Percentiles rank a stretch among this genome's conserved stretches.
Conservation (phyloP, 2,329 filamentous ascomycete species). For the Fonsecaea nubica region DNA sequence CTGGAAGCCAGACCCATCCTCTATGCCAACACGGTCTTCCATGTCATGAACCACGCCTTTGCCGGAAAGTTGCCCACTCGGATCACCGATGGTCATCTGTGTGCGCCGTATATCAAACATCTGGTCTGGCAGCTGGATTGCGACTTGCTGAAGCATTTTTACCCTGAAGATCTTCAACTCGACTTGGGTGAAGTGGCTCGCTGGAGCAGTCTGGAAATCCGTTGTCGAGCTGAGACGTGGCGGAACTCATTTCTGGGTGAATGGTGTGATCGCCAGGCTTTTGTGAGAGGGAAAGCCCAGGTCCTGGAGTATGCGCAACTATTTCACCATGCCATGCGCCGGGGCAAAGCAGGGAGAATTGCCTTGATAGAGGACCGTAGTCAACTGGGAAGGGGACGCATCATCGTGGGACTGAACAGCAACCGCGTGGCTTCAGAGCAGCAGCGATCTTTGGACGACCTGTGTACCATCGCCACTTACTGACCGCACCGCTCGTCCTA, state of each 20-base stretch:
- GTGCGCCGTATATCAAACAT: constrained; percentile 29
- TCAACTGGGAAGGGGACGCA: constrained; percentile 33
- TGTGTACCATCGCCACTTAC: background rate
- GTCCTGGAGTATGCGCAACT: constrained; percentile 33
- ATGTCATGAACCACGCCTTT: constrained; percentile 29
- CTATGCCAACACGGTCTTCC: constrained; percentile 38
- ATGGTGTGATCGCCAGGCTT: constrained; percentile 37
- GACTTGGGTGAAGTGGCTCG: constrained; percentile 13
- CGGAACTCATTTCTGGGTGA: constrained; percentile 37
- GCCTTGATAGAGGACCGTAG: constrained; percentile 33
- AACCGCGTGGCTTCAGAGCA: constrained; percentile 1
- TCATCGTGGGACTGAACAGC: constrained; percentile 31
- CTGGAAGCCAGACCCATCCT: constrained; percentile 36
- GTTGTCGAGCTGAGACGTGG: constrained; percentile 38
- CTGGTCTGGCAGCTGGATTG: constrained; percentile 39
- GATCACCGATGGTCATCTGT: constrained; percentile 28
- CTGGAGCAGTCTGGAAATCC: constrained; percentile 34
- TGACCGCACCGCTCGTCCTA: background rate
- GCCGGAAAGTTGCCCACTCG: constrained; percentile 34
- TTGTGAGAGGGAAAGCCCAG: constrained; percentile 33
- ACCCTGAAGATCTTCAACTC: constrained; percentile 30
- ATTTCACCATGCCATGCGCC: constrained; percentile 32
- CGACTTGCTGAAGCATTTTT: constrained; percentile 36
- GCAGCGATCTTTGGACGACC: constrained; percentile 4
- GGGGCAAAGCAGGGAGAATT: constrained; percentile 8